Conservation (phyloP, 2,329 filamentous ascomycete genomes). For the Zymoseptoria ardabiliae region DNA sequence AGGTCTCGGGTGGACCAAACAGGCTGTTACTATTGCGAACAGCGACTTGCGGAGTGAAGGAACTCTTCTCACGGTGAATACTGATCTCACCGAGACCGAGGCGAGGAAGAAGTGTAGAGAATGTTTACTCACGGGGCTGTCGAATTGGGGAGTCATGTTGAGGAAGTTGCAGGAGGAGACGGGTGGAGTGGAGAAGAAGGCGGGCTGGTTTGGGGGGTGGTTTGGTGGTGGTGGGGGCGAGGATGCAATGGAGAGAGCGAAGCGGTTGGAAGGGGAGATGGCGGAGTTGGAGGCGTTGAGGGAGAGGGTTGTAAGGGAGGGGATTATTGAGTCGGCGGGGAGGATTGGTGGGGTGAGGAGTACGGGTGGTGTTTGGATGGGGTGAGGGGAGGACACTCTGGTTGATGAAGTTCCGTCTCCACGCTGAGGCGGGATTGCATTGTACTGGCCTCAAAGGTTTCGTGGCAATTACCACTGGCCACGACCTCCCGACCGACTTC, state of each 20-base stretch:
- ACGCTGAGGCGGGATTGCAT: too few relatives aligned
- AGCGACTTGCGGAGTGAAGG: slow-evolving; percentile 29
- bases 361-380: slow-evolving; percentile 12
- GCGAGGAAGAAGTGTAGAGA: slow-evolving; percentile 56
- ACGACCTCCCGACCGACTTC: too few relatives aligned
- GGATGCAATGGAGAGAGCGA: slow-evolving; percentile 18
- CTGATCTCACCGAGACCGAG: slow-evolving; percentile 1
- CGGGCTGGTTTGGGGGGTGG: slow-evolving; percentile 21
- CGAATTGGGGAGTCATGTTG: slow-evolving; percentile 81
- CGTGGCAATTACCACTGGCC: too few relatives aligned
- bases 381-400: slow-evolving; percentile 2
- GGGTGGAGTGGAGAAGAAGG: neutral
- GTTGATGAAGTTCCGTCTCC: too few relatives aligned
- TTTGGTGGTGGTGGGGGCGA: slow-evolving; percentile 12
- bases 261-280: slow-evolving; percentile 12
- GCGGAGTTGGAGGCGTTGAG: slow-evolving; percentile 17
- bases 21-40: slow-evolving; percentile 76
- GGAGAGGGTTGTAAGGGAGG: slow-evolving; percentile 19
- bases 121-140: slow-evolving; percentile 67
- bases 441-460: too few relatives aligned
- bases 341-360: slow-evolving; percentile 21
- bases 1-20: slow-evolving; percentile 81
- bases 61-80: neutral
- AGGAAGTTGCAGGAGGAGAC: slow-evolving; percentile 44
- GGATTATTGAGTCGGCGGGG: slow-evolving; percentile 13